Percentiles rank a stretch among this genome's conserved stretches.
Conservation (phyloP, 352 stramenopile genomes). For the Globisporangium canariense region DNA sequence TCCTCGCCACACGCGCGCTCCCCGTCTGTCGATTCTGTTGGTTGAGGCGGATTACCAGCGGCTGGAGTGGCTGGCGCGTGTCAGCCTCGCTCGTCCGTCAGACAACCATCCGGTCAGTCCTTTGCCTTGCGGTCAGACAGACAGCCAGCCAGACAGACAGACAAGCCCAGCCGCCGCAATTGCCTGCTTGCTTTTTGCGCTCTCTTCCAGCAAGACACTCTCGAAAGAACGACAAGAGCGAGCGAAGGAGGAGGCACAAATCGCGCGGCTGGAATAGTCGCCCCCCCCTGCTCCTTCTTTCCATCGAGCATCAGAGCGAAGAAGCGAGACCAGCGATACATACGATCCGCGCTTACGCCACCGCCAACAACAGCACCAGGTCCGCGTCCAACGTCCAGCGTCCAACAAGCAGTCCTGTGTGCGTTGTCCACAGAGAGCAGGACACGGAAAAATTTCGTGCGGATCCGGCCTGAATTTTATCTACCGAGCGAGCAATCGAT, state of each 20-base stretch:
- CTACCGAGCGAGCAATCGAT: background rate
- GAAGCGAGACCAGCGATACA: background rate
- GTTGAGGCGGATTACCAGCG: constrained; percentile 7
- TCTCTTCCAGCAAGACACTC: background rate
- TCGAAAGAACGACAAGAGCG: constrained; percentile 1
- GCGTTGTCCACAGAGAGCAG: constrained; percentile 1
- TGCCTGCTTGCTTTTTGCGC: too few relatives aligned
- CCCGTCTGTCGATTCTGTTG: constrained; percentile 10
- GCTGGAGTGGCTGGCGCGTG: background rate
- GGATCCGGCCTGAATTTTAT: background rate
- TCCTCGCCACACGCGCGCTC: background rate
- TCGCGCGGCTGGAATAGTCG: background rate
- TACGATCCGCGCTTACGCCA: too few relatives aligned
- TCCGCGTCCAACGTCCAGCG: background rate
- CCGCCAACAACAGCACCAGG: background rate
- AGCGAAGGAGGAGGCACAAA: background rate
- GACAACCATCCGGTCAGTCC: background rate
- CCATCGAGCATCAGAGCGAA: background rate
- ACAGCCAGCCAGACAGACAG: background rate
- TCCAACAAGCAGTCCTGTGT: background rate
- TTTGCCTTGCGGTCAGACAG: background rate
- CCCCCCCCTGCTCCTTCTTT: background rate
- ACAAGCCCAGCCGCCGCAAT: background rate
- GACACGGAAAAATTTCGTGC: background rate
- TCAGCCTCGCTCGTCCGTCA: background rate